Conservation (phyloP, 2,329 filamentous ascomycete genomes). For the Fusarium lyarnte region DNA sequence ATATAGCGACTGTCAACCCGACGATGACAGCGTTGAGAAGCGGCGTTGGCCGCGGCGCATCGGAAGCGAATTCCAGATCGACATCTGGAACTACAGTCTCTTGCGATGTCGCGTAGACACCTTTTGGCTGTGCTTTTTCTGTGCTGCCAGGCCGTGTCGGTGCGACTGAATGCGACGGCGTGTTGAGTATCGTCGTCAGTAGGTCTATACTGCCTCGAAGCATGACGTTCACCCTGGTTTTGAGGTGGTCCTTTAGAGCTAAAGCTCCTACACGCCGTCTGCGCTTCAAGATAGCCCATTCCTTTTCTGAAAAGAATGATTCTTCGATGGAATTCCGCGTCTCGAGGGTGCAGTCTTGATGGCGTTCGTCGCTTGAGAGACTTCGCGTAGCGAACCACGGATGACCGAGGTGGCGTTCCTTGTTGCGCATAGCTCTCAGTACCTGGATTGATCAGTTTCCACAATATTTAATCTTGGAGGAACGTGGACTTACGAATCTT, state of each 20-base stretch:
- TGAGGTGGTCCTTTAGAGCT: background rate
- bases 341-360: background rate
- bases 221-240: background rate
- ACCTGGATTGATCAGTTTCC: background rate
- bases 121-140: accelerated
- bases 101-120: background rate
- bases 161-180: background rate
- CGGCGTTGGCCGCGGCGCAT: background rate
- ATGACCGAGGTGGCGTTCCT: background rate
- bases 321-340: background rate
- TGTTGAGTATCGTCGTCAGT: background rate
- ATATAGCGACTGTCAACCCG: background rate
- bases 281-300: background rate
- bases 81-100: background rate
- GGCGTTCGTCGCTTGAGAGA: background rate
- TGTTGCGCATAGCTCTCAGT: background rate
- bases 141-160: accelerated
- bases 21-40: background rate
- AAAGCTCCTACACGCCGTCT: background rate
- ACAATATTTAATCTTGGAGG: accelerated
- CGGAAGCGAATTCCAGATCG: background rate
- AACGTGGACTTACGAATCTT: background rate
- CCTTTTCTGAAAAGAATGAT: background rate
- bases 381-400: background rate
- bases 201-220: background rate